Evolutionary conservation across 2,329 filamentous ascomycete species (phyloP).

Genomic region (Hymenoscyphus fraxineus): DNA sequence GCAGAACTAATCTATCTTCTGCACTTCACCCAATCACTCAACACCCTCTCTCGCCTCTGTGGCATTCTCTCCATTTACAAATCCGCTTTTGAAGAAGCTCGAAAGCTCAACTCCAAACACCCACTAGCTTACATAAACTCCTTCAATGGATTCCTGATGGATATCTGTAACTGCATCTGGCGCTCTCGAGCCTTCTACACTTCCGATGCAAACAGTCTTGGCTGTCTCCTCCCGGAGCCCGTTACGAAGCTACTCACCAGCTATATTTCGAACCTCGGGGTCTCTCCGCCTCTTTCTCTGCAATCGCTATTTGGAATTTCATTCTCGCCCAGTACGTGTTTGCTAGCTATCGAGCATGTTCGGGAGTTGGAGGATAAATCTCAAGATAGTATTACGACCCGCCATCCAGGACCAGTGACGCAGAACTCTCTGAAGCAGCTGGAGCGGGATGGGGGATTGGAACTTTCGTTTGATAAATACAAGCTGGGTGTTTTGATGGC

Average conservation of each 20-base stretch:
- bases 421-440: constrained; percentile 62
- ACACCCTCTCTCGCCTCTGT: constrained; percentile 65
- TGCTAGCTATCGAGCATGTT: constrained; percentile 53
- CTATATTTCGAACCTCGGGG: constrained; percentile 49
- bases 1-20: constrained; percentile 66
- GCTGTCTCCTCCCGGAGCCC: constrained; percentile 46
- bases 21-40: constrained; percentile 61
- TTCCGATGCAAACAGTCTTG: constrained; percentile 57
- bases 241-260: constrained; percentile 44
- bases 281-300: constrained; percentile 40
- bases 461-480: constrained; percentile 70
- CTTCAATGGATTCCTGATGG: constrained; percentile 84
- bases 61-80: constrained; percentile 70
- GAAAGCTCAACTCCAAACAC: constrained; percentile 45
- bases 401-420: constrained; percentile 67
- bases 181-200: constrained; percentile 66
- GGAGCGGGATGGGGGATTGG: constrained; percentile 60
- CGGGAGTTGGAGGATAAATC: constrained; percentile 55
- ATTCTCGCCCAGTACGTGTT: constrained; percentile 53
- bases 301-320: constrained; percentile 54
- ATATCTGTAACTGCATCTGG: constrained; percentile 82
- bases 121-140: constrained; percentile 58
- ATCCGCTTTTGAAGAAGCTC: constrained; percentile 64
- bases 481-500: constrained; percentile 66
- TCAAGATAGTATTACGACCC: constrained; percentile 40